Evolutionary conservation across 2,329 filamentous ascomycete species (phyloP).

Genomic region (Septoria linicola): DNA sequence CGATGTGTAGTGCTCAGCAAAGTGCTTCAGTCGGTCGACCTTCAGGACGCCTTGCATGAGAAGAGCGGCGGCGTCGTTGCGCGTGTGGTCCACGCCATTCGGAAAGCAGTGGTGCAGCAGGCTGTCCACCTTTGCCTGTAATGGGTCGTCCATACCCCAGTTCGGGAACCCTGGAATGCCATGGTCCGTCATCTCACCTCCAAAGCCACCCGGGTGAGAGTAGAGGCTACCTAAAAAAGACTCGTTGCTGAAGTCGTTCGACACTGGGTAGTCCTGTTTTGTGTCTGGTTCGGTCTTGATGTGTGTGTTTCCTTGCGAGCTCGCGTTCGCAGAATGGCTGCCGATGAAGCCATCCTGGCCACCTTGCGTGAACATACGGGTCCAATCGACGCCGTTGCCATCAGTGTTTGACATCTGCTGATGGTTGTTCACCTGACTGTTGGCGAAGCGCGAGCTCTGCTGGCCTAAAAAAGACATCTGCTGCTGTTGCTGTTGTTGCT

Average conservation of each 20-base stretch:
- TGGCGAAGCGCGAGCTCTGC: constrained; percentile 40
- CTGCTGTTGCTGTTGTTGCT: constrained; percentile 30
- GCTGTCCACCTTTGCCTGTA: constrained; percentile 47
- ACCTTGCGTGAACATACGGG: constrained; percentile 46
- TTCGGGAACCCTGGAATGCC: constrained; percentile 40
- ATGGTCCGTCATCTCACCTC: constrained; percentile 39
- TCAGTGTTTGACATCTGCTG: constrained; percentile 34
- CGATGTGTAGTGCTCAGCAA: constrained; percentile 68
- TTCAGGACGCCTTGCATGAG: constrained; percentile 57
- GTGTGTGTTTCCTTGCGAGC: constrained; percentile 36
- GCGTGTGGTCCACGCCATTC: constrained; percentile 56
- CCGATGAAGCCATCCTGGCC: constrained; percentile 48
- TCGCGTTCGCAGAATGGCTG: constrained; percentile 49
- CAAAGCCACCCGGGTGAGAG: constrained; percentile 46
- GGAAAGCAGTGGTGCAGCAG: constrained; percentile 55
- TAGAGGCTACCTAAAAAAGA: constrained; percentile 52
- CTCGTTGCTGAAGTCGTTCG: constrained; percentile 47
- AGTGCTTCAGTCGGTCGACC: constrained; percentile 67
- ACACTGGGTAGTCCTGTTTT: constrained; percentile 39
- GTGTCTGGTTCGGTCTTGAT: constrained; percentile 48
- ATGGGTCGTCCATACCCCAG: constrained; percentile 48
- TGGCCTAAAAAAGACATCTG: constrained; percentile 42
- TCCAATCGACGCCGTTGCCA: constrained; percentile 44
- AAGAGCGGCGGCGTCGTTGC: constrained; percentile 51
- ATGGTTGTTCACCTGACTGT: constrained; percentile 37